Base-by-base conservation (phyloP, 495 filamentous ascomycete genomes). In the Penicillium cosmopolitanum region DNA sequence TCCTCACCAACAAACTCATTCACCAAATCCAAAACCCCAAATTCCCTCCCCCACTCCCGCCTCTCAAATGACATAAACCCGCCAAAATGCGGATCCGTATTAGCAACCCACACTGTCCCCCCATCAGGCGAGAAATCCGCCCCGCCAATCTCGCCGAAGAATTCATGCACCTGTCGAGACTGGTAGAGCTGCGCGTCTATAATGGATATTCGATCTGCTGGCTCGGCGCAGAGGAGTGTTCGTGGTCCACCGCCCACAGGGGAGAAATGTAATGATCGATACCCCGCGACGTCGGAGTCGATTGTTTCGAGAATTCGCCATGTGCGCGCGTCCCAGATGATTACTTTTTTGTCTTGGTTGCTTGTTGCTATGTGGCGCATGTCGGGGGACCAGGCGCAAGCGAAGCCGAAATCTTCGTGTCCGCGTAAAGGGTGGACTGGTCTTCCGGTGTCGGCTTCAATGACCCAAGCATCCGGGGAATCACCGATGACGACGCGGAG, bases 361-460 rank as follows among this genome's bases (percentile, higher is more conserved):
- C 89, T 92, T 4, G 94, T 96, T 11, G 94, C 94, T 55, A 97
- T 86, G 50, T 90, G 90, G 70, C 87, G 87, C 56, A 93, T 93
- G 72, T 97, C 90, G 19, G 90, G 88, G 5, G 92, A 87, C 94
- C 94, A 98, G 62, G 89, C 93, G 64, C 90, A 94, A 3, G 93
- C 91, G 61, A 97, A 97, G 50, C 89, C 92, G 63, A 82, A 93
- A 69, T 97, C 93, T 21, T 78, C 81, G 67, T 97, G 94, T 4
- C 87, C 87, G 4, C 75, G 72, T 4, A 97, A 81, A 1, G 75
- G 77, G 47, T 82, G 77, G 11, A 89, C 74, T 0, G 73, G 73
- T 51, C 77, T 70, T 7, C 88, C 88, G 2, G 77, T 81, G 55
- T 89, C 86, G 3, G 88, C 85, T 70, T 89, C 81, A 16, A 86